A percentile compares a stretch with the other conserved stretches of the same genome.
These are phyloP conservation scores for Neoboletus brunneissimus DNA, from an alignment of 768 basidiomycete species.

Conservation along the genomic window DNA sequence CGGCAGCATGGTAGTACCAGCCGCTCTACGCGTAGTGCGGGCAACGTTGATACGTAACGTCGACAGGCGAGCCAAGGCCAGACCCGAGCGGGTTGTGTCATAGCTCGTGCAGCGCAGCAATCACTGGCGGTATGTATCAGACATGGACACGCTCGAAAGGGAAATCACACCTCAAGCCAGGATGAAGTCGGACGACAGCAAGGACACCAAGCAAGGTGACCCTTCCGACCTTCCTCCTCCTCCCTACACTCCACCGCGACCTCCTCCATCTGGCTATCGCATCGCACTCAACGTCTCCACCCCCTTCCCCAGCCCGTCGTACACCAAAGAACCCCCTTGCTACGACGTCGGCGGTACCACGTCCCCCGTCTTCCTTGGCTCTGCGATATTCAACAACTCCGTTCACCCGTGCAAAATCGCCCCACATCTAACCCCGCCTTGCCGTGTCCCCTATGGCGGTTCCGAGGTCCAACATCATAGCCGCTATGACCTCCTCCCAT, in stretches of 20 bases:
- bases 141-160: neutral
- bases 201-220: constrained; percentile 4
- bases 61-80: neutral
- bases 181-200: constrained; percentile 12
- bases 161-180: neutral
- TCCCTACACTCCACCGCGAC: constrained; percentile 18
- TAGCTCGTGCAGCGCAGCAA: too few species aligned
- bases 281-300: constrained; percentile 46
- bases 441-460: constrained; percentile 63
- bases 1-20: neutral
- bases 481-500: constrained; percentile 73
- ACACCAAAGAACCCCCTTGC: constrained; percentile 51
- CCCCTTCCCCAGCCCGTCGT: constrained; percentile 37
- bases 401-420: constrained; percentile 86
- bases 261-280: constrained; percentile 67
- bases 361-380: constrained; percentile 68
- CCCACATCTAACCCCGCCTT: constrained; percentile 50
- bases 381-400: constrained; percentile 60
- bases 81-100: neutral
- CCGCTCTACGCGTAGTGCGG: neutral
- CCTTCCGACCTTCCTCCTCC: constrained; percentile 6
- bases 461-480: constrained; percentile 58
- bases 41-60: neutral
- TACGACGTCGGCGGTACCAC: constrained; percentile 50
- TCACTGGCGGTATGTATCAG: neutral